Base-by-base conservation (phyloP, 2,329 filamentous ascomycete genomes). In the Trichophaea hybrida region DNA sequence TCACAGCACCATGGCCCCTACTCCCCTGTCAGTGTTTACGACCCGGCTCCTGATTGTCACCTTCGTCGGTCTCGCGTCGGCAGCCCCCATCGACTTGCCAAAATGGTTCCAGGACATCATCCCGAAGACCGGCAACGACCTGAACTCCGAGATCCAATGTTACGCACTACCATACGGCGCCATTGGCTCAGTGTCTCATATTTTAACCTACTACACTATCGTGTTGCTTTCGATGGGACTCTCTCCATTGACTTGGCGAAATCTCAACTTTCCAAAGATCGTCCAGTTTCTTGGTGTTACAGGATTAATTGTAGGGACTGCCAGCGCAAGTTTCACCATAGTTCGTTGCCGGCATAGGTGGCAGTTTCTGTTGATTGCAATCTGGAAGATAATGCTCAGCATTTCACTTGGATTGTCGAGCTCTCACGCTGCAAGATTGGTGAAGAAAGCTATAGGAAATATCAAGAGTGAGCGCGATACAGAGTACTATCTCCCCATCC, bases 91-190 rank as follows among this genome's bases (percentile, higher is more conserved):
- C n/a, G n/a, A n/a, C n/a, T n/a, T n/a, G n/a, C n/a, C n/a, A n/a
- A n/a, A n/a, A n/a, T n/a, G n/a, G n/a, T n/a, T n/a, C n/a, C n/a
- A n/a, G n/a, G n/a, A n/a, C n/a, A n/a, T n/a, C n/a, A n/a, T n/a
- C n/a, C n/a, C n/a, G n/a, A n/a, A n/a, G n/a, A n/a, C n/a, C n/a
- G n/a, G n/a, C n/a, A 49, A 49, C 10, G 46, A 24, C 46, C 6
- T 13, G 10, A 8, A 54, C 51, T 13, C 24, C 8, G 34, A 43
- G 34, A 40, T 55, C 2, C 13, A 8, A 12, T 55, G 53, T 37
- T 55, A 55, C 37, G 34, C 53, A 15, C 53, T 55, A 31, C 53
- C 53, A 15, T 55, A 55, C 37, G 53, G 33, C 32, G 34, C 33
- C 2, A 43, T 43, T 37, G 34, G 53, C 2, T 13, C 32, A 8